Base-by-base conservation (phyloP, 2,329 filamentous ascomycete genomes). In the Neonectria neomacrospora region DNA sequence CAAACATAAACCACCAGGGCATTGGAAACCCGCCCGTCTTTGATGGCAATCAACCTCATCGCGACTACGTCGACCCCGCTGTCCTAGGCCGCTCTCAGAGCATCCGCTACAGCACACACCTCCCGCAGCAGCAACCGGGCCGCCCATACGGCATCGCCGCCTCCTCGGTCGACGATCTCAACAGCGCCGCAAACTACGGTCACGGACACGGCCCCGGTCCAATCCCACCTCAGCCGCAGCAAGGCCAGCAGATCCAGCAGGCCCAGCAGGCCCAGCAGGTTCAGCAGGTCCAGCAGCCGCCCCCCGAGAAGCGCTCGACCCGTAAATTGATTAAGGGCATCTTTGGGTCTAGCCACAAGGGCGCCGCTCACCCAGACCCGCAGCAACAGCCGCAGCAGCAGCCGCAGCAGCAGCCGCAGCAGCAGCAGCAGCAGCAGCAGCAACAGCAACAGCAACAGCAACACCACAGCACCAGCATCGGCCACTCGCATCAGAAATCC, bases 81-180 rank as follows among this genome's bases (percentile, higher is more conserved):
- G 71, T 70, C 32, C 59, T 84, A 34, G 81, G 80, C 59, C 83
- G 83, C 58, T 84, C 84, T 14, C 83, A 86, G 75, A 85, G 83
- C 66, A 82, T 85, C 65, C 82, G 82, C 70, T 85, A 82, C 68
- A 74, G 77, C 76, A 67, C 75, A 61, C 67, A 75, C 70, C 64
- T 72, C 65, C 67, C 66, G 59, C 61, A 72, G 58, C 67, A 75
- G 69, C 65, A 72, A 66, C 67, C 65, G 61, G 58, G 73, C 52
- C 42, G 66, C 32, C 69, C 76, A 37, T 80, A 80, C 70, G 67
- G 73, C 62, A 68, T 77, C 55, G 74, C 76, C 22, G 79, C 79
- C 20, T 76, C 67, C 64, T 83, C 82, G 18, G 76, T 78, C 58
- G 81, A 83, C 70, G 79, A 82, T 67, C 75, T 83, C 59, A 66